Conservation (phyloP, 768 basidiomycete species). For the Suillus sp. region DNA sequence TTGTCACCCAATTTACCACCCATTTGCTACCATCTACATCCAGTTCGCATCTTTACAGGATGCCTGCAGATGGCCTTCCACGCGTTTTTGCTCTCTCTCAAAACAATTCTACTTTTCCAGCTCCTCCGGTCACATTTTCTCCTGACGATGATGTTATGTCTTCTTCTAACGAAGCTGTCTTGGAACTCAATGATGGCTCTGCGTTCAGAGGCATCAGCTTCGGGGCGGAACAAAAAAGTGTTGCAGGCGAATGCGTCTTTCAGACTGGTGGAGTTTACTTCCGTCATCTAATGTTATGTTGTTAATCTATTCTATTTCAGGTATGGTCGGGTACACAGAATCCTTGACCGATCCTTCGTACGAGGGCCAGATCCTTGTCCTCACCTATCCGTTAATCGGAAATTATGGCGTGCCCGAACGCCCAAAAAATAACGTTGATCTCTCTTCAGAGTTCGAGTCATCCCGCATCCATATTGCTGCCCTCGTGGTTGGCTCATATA, state of each 20-base stretch:
- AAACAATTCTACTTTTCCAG: conserved; percentile 39
- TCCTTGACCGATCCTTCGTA: conserved; percentile 98
- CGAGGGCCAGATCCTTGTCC: conserved; percentile 94
- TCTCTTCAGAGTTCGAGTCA: conserved; percentile 88
- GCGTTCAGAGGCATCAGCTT: conserved; percentile 90
- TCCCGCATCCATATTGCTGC: conserved; percentile 92
- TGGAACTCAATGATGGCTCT: conserved; percentile 90
- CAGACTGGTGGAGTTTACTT: conserved; percentile 79
- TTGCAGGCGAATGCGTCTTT: conserved; percentile 98
- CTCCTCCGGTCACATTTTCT: conserved; percentile 39
- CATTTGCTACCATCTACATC: neutral
- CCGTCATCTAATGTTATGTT: conserved; percentile 13
- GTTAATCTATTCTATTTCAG: conserved; percentile 45
- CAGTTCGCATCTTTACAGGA: conserved; percentile 11
- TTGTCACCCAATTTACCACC: conserved; percentile 8
- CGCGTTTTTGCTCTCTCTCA: conserved; percentile 49
- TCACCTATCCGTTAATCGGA: conserved; percentile 95
- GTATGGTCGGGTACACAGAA: conserved; percentile 99
- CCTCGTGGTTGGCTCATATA: conserved; percentile 91
- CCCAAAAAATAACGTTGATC: conserved; percentile 45
- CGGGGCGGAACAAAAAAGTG: conserved; percentile 87
- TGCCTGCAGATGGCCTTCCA: conserved; percentile 33
- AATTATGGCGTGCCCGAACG: conserved; percentile 96
- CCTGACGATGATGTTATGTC: conserved; percentile 21
- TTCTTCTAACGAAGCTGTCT: conserved; percentile 57